Base-by-base conservation (phyloP, 352 stramenopile genomes). In the Phytophthora europaea region DNA sequence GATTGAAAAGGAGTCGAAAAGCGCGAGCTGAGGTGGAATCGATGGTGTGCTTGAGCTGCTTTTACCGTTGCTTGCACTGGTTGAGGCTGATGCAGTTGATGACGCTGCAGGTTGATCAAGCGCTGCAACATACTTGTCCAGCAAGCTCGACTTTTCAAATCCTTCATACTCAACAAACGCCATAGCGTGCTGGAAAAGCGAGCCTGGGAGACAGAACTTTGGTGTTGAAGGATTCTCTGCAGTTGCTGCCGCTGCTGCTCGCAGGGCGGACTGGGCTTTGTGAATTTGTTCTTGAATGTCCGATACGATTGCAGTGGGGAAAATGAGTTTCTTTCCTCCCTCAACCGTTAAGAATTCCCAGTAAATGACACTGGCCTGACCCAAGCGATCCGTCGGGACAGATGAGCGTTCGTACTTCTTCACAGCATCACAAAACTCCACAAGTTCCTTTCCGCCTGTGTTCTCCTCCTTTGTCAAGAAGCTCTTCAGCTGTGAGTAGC, bases 1-100 rank as follows among this genome's bases (percentile, higher is more conserved):
- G 50, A 97, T 92, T 34, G 89, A 95, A 60, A 95, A 97, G 1
- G 87, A 76, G 56, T 97, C 90, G 59, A 95, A 97, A 20, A 97
- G 73, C 1, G 85, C 76, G 4, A 97, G 77, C 57, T 97, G 90
- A 1, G 87, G 82, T 18, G 90, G 90, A 33, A 97, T 87, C 0
- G 79, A 79, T 8, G 57, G 54, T 12, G 55, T 51, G 26, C 62
- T 79, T 0, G 75, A 74, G 61, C 52, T 74, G 47, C 31, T 80
- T 62, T 80, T 83, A 40, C 63, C 51, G 23, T 77, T 78, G 56
- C 75, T 70, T 15, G 45, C 45, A 58, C 28, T 77, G 6, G 72
- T 66, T 18, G 71, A 71, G 67, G 12, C 31, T 56, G 65, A 40
- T 43, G 72, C 53, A 28, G 64, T 55, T 34, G 64, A 69, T 47